Evolutionary conservation across 768 basidiomycete species (phyloP).

Genomic region (Termitomyces sp.): DNA sequence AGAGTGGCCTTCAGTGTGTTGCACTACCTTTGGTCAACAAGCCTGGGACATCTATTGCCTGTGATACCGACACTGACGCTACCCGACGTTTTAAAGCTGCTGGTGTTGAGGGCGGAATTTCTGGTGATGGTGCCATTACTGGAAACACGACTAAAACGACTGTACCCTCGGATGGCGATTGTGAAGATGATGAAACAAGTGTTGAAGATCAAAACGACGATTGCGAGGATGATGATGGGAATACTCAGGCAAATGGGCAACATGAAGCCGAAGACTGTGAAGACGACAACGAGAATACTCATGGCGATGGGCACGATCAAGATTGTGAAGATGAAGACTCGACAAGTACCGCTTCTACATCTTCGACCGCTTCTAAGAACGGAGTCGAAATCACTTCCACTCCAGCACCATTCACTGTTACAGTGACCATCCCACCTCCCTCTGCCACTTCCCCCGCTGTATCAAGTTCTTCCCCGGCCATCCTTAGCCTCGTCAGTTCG

Average conservation of each 20-base stretch:
- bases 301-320: not conserved
- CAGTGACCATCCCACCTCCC: conserved; percentile 4
- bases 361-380: conserved; percentile 5
- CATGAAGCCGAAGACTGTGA: conserved; percentile 8
- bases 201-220: not conserved
- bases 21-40: conserved; percentile 48
- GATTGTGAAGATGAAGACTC: conserved; percentile 6
- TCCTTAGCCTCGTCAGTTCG: not conserved
- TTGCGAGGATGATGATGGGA: conserved; percentile 6
- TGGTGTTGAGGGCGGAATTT: conserved; percentile 41
- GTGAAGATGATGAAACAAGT: conserved; percentile 7
- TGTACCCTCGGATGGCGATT: conserved; percentile 3
- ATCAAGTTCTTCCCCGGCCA: not conserved
- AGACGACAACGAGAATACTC: not conserved
- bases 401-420: conserved; percentile 1
- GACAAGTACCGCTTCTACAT: conserved; percentile 6
- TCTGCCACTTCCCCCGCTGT: conserved; percentile 7
- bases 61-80: conserved; percentile 38
- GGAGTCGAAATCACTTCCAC: conserved; percentile 1
- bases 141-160: conserved; percentile 6
- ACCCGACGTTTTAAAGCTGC: conserved; percentile 34
- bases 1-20: conserved; percentile 33
- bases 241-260: too few relatives aligned
- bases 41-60: conserved; percentile 41
- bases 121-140: conserved; percentile 1